Conservation (phyloP, 169 alveolate genomes). For the Eimeria necatrix region DNA sequence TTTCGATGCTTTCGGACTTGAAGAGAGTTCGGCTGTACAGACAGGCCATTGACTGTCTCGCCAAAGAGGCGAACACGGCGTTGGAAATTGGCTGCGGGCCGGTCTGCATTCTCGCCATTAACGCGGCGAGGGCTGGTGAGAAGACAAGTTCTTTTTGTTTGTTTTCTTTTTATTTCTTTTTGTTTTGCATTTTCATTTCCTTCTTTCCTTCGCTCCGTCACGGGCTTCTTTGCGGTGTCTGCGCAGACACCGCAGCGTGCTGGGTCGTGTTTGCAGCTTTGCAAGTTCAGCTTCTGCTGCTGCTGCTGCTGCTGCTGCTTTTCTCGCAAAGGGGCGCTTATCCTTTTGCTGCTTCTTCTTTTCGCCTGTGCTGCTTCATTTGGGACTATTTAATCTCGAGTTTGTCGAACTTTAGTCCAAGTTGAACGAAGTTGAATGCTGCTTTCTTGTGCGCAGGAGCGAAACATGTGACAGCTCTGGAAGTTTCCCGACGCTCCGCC, state of each 20-base stretch:
- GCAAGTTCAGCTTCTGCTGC: neutral
- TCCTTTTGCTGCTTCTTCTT: neutral
- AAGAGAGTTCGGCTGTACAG: conserved; percentile 39
- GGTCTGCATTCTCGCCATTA: conserved; percentile 59
- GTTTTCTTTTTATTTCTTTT: neutral
- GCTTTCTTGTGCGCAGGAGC: conserved; percentile 34
- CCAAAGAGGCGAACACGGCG: neutral
- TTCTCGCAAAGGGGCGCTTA: neutral
- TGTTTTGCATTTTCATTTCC: neutral
- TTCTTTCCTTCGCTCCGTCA: neutral
- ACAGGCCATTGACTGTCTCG: conserved; percentile 50
- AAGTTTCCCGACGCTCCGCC: conserved; percentile 47
- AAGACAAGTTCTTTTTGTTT: neutral
- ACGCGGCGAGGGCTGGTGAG: conserved; percentile 76
- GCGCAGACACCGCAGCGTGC: neutral
- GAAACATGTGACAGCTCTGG: conserved; percentile 61
- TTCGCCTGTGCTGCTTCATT: neutral
- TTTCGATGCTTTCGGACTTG: conserved; percentile 41
- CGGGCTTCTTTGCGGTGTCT: neutral
- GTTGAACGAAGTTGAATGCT: neutral
- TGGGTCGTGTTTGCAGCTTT: neutral
- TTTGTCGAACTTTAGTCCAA: too few species aligned
- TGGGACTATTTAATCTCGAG: neutral
- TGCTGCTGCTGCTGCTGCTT: conserved; percentile 48
- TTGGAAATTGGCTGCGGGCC: conserved; percentile 80